Conservation (phyloP, 768 basidiomycete genomes). For the Rubroboletus pulcherrimus region DNA sequence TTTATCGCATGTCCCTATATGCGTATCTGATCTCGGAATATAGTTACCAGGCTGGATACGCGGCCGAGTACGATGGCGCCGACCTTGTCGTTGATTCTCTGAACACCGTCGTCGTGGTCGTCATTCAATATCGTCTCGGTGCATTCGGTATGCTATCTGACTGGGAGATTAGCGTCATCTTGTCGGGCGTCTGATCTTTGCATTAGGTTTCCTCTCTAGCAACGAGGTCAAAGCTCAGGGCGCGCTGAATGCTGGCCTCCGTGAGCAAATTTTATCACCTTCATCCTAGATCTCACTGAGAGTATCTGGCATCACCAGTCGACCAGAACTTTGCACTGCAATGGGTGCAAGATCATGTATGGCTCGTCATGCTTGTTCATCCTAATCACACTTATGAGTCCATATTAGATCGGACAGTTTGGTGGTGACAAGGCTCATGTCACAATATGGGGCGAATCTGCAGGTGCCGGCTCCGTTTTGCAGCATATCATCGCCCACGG, state of each 20-base stretch:
- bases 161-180: background rate
- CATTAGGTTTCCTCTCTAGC: conserved; percentile 32
- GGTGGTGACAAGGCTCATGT: conserved; percentile 33
- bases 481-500: conserved; percentile 33
- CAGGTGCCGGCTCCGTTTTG: conserved; percentile 33
- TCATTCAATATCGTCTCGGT: conserved; percentile 36
- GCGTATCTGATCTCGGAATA: background rate
- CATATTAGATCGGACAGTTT: conserved; percentile 30
- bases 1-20: background rate
- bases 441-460: conserved; percentile 37
- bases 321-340: conserved; percentile 35
- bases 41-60: conserved; percentile 25
- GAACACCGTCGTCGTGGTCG: conserved; percentile 24
- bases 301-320: conserved; percentile 15
- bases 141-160: conserved; percentile 24
- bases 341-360: conserved; percentile 36
- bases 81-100: conserved; percentile 25
- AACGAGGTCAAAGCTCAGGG: conserved; percentile 29
- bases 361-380: background rate
- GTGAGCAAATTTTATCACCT: conserved; percentile 13
- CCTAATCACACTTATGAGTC: background rate
- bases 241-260: conserved; percentile 33
- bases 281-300: background rate
- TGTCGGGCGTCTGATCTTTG: background rate
- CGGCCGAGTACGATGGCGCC: conserved; percentile 13